Percentiles rank a stretch among this genome's conserved stretches.
Evolutionary conservation across 176 grass and related monocot species (phyloP).

Genomic region (Tuctoria greenei): DNA sequence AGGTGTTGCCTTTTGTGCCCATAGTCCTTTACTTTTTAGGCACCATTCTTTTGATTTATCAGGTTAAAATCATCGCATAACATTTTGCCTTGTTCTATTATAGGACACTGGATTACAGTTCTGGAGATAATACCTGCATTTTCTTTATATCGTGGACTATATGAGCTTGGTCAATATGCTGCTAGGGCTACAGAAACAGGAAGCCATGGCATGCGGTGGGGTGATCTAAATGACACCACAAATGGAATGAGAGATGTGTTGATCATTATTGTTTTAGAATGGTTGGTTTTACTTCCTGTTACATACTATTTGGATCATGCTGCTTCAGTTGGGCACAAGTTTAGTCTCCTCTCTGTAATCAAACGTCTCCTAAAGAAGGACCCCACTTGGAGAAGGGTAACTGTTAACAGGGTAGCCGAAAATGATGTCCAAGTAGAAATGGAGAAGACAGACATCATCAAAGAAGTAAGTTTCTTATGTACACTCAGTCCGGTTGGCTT

Average conservation of each 20-base stretch:
- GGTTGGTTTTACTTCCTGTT: slow-evolving; percentile 73
- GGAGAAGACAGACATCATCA: slow-evolving; percentile 64
- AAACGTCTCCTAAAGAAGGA: slow-evolving; percentile 48
- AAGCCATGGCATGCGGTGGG: slow-evolving; percentile 77
- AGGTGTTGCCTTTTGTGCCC: background rate
- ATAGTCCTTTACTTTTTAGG: background rate
- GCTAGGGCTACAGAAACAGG: slow-evolving; percentile 45
- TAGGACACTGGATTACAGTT: slow-evolving; percentile 73
- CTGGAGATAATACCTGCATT: slow-evolving; percentile 92
- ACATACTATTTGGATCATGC: slow-evolving; percentile 70
- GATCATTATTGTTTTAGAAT: slow-evolving; percentile 77
- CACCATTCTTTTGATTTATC: background rate
- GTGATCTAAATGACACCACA: slow-evolving; percentile 55
- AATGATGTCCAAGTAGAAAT: slow-evolving; percentile 59
- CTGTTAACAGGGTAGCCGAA: slow-evolving; percentile 35
- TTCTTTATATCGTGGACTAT: slow-evolving; percentile 82
- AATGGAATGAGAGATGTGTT: slow-evolving; percentile 81
- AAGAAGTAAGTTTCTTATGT: slow-evolving; percentile 63
- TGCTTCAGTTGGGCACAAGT: slow-evolving; percentile 51
- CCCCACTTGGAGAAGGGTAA: slow-evolving; percentile 27
- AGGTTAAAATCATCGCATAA: slow-evolving; percentile 9
- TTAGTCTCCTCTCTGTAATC: slow-evolving; percentile 36
- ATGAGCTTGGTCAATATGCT: slow-evolving; percentile 79
- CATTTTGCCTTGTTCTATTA: slow-evolving; percentile 15
- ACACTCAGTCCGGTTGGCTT: background rate